Evolutionary conservation across 192 early-diverging fungal genomes (phyloP).

Genomic region (Bifiguratus adelaidae): DNA sequence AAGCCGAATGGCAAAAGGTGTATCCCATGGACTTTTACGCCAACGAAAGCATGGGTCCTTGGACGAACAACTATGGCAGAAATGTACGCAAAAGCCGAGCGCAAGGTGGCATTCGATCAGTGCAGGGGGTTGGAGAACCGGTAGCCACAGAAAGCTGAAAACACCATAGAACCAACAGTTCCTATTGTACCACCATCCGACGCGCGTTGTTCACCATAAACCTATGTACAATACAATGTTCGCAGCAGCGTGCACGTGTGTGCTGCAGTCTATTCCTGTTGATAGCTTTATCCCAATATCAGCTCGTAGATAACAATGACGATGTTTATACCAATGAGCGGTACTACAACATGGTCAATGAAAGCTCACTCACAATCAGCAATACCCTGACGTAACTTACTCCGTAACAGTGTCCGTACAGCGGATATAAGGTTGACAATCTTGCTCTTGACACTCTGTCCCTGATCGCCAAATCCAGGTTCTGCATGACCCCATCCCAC

Average conservation of each 20-base stretch:
- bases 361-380: neutral
- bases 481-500: conserved; percentile 33
- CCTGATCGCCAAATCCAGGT: conserved; percentile 50
- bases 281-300: conserved; percentile 51
- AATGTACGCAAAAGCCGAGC: conserved; percentile 26
- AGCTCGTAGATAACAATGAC: conserved; percentile 75
- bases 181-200: no score
- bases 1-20: conserved; percentile 64
- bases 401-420: conserved; percentile 79
- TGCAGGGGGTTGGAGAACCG: no score
- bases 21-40: conserved; percentile 99
- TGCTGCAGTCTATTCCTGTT: no score
- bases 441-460: conserved; percentile 64
- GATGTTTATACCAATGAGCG: conserved; percentile 70
- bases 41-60: conserved; percentile 77
- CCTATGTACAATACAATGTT: no score
- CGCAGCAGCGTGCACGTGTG: no score
- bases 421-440: conserved; percentile 85
- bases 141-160: no score
- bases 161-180: no score
- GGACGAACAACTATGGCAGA: conserved; percentile 85
- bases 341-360: conserved; percentile 35
- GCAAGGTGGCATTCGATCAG: no score
- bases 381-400: conserved; percentile 28
- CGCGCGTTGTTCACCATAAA: no score